A percentile compares a stretch with the other conserved stretches of the same genome.
Conservation (phyloP, 352 stramenopile species). For the Pythium oligandrum region DNA sequence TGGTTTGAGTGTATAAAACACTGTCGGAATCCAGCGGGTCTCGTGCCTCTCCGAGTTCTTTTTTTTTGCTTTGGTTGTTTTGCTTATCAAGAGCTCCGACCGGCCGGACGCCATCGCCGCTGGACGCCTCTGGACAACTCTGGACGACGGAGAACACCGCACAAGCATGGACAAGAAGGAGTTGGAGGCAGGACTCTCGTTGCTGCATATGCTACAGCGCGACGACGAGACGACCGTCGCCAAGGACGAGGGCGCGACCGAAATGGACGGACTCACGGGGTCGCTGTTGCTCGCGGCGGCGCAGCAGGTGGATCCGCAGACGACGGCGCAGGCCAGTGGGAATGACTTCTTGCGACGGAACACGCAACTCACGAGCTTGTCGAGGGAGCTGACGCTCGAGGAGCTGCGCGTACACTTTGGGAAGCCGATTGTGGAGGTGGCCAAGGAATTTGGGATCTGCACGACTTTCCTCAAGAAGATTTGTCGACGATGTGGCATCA, state of each 20-base stretch:
- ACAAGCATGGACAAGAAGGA: slow-evolving; percentile 39
- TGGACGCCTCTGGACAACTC: too few species aligned
- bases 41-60: slow-evolving; percentile 1
- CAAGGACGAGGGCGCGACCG: slow-evolving; percentile 9
- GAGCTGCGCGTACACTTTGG: slow-evolving; percentile 59
- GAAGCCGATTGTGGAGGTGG: slow-evolving; percentile 61
- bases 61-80: slow-evolving; percentile 1
- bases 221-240: slow-evolving; percentile 2
- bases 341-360: slow-evolving; percentile 22
- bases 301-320: slow-evolving; percentile 14
- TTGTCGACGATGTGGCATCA: slow-evolving; percentile 57
- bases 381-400: slow-evolving; percentile 50
- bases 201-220: slow-evolving; percentile 59
- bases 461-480: slow-evolving; percentile 80
- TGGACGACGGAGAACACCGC: too few species aligned
- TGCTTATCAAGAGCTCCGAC: slow-evolving; percentile 1
- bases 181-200: slow-evolving; percentile 52
- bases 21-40: not conserved
- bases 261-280: not conserved
- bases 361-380: slow-evolving; percentile 41
- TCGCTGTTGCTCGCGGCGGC: slow-evolving; percentile 17
- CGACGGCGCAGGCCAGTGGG: not conserved
- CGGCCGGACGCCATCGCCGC: not conserved
- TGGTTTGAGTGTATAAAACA: not conserved
- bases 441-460: slow-evolving; percentile 65